Conservation (phyloP, 1,284 basidiomycete genomes). For the Boletus semigastroideus region DNA sequence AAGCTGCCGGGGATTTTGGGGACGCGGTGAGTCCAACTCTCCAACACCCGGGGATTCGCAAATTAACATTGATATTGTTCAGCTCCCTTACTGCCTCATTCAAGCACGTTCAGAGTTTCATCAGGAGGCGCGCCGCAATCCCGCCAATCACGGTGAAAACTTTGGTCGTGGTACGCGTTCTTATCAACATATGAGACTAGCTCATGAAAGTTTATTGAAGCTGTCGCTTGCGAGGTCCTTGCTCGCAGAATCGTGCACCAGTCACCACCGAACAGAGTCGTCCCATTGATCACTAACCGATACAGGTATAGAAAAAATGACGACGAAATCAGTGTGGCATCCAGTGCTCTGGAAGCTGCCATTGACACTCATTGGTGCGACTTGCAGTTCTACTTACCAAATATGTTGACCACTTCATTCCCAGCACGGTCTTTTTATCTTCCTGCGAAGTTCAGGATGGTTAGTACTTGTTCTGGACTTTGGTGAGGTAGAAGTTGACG, state of each 20-base stretch:
- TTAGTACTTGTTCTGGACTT: conserved; percentile 30
- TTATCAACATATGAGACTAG: background rate
- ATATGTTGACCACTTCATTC: conserved; percentile 2
- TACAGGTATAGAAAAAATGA: conserved; percentile 74
- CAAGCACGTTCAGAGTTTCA: conserved; percentile 78
- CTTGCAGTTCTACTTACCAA: background rate
- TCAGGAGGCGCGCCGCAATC: conserved; percentile 68
- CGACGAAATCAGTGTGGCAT: conserved; percentile 42
- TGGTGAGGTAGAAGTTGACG: conserved; percentile 6
- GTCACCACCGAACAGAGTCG: conserved; percentile 60
- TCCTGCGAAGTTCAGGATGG: conserved; percentile 85
- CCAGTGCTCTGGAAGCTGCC: conserved; percentile 32
- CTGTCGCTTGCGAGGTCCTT: conserved; percentile 84
- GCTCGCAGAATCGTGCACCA: conserved; percentile 80
- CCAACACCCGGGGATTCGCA: background rate
- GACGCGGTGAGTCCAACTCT: conserved; percentile 61
- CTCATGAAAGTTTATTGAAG: conserved; percentile 35
- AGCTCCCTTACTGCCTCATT: conserved; percentile 82
- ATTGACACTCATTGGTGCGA: conserved; percentile 64
- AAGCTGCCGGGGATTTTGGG: conserved; percentile 73
- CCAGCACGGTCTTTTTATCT: conserved; percentile 80
- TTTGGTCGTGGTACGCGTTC: conserved; percentile 61
- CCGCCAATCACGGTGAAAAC: conserved; percentile 87
- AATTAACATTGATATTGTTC: background rate
- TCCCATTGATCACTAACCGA: conserved; percentile 74